Evolutionary conservation across 192 early-diverging fungal species (phyloP), one percentile per base, ranked within the genome.

Genomic region (Rhizoclosmatium sp.): DNA sequence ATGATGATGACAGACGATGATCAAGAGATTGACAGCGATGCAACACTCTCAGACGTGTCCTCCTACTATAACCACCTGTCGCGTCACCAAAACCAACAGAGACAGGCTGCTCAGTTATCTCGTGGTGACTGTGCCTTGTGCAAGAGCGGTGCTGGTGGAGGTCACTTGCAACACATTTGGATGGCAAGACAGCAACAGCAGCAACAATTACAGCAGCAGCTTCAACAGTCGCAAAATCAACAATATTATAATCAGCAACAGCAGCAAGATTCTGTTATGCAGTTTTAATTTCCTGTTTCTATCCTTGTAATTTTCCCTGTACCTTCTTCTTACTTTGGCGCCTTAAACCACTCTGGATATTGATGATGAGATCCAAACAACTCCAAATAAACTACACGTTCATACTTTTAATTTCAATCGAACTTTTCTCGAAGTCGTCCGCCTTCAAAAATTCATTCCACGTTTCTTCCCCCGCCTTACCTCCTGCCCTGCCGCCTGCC

Each of bases 101-200:
- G 31, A 0, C 31, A 31, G 31, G 31, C 31, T 31, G 31, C 31
- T 31, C 31, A 31, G 31, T 31, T 31, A 31, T 31, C 51, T 7
- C 51, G 51, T 16, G 60, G 60, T 23, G 69, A 71, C 49, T 56
- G 69, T 56, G 69, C 5, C 2, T 45, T 39, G 4, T 71, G 69
- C 40, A 31, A n/a, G 0, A 40, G 48, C 14, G 69, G 69, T 4
- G 48, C 69, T 41, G 48, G 54, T 4, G 69, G 69, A 40, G 31
- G 31, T 31, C 69, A 71, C 51, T 56, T 71, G 69, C 69, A 71
- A 39, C 69, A 71, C 39, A 71, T 71, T 14, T 56, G 47, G 69
- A 56, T 56, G 51, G 54, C 54, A 49, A 10, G 51, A 47, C 4
- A 4, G 2, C 45, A n/a, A 9, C 69, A 71, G 69, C 23, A 49